Percentiles rank a stretch among this genome's conserved stretches.
phyloP scores from a whole-genome alignment of 1,284 basidiomycete species.

The Cystobasidium slooffiae region DNA sequence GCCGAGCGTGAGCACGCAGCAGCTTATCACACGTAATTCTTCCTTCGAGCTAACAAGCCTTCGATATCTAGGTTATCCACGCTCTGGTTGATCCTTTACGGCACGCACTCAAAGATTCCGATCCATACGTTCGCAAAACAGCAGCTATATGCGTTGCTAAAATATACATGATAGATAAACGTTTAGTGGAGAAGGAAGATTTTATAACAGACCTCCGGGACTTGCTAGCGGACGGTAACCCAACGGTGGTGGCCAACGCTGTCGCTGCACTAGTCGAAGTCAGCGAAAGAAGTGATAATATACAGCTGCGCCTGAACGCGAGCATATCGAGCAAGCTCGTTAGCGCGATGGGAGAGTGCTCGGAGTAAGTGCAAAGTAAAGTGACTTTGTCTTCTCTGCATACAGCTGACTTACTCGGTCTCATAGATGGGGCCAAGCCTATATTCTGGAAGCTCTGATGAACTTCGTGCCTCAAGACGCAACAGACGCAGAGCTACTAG shows the following conservation, averaged over 20 bases:
- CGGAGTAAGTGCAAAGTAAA: constrained; percentile 68
- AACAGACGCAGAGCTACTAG: constrained; percentile 88
- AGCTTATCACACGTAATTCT: neutral
- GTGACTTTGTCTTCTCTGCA: constrained; percentile 23
- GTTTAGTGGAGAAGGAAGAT: constrained; percentile 78
- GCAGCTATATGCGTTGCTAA: constrained; percentile 91
- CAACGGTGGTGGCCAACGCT: constrained; percentile 92
- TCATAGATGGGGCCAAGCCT: constrained; percentile 94
- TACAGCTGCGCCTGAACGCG: constrained; percentile 82
- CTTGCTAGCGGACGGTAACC: constrained; percentile 87
- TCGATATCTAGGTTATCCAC: constrained; percentile 63
- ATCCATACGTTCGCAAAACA: constrained; percentile 95
- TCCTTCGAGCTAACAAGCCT: constrained; percentile 20
- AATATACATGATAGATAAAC: constrained; percentile 80
- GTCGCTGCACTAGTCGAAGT: constrained; percentile 93
- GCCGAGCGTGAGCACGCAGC: constrained; percentile 61
- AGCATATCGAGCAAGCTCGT: constrained; percentile 82
- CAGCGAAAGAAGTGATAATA: constrained; percentile 83
- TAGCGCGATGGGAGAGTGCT: constrained; percentile 82
- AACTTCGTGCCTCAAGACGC: constrained; percentile 88
- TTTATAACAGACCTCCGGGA: constrained; percentile 86
- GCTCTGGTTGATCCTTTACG: constrained; percentile 81
- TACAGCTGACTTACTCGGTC: neutral
- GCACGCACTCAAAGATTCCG: constrained; percentile 83
- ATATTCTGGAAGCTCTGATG: constrained; percentile 91